Evolutionary conservation across 2,329 filamentous ascomycete genomes (phyloP).

Genomic region (Curvularia hawaiiensis): DNA sequence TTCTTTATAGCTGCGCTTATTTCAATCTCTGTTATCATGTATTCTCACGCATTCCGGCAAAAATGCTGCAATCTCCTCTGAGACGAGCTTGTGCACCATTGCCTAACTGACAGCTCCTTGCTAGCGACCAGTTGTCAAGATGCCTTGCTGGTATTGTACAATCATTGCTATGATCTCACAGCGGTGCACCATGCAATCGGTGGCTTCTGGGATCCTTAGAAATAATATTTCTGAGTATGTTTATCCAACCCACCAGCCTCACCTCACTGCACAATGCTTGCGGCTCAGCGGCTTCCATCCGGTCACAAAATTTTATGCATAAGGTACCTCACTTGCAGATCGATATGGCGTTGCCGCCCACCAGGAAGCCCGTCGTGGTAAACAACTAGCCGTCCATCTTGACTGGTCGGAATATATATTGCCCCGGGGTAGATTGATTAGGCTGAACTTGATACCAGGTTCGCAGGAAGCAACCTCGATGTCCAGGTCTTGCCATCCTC

Average conservation of each 20-base stretch:
- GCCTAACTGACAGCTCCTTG: background rate
- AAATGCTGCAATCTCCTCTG: background rate
- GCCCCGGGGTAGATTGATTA: slow-evolving; percentile 32
- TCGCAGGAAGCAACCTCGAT: slow-evolving; percentile 8
- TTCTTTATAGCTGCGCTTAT: background rate
- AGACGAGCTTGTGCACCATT: background rate
- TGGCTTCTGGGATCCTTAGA: background rate
- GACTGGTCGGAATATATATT: slow-evolving; percentile 34
- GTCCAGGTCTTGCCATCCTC: background rate
- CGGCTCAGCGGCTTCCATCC: slow-evolving; percentile 29
- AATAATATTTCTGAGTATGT: background rate
- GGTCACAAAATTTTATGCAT: slow-evolving; percentile 14
- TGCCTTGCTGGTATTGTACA: background rate
- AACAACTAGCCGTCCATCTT: slow-evolving; percentile 18
- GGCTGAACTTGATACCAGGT: slow-evolving; percentile 31
- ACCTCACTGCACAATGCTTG: slow-evolving; percentile 14
- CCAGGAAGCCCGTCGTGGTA: slow-evolving; percentile 15
- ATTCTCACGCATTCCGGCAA: background rate
- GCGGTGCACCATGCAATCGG: background rate
- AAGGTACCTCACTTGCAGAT: slow-evolving; percentile 18
- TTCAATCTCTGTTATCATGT: background rate
- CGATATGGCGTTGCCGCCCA: slow-evolving; percentile 10
- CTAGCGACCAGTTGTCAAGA: background rate
- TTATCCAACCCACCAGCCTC: background rate
- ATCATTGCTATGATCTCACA: background rate